Conservation (phyloP, 768 basidiomycete species). For the Hericium coralloides region DNA sequence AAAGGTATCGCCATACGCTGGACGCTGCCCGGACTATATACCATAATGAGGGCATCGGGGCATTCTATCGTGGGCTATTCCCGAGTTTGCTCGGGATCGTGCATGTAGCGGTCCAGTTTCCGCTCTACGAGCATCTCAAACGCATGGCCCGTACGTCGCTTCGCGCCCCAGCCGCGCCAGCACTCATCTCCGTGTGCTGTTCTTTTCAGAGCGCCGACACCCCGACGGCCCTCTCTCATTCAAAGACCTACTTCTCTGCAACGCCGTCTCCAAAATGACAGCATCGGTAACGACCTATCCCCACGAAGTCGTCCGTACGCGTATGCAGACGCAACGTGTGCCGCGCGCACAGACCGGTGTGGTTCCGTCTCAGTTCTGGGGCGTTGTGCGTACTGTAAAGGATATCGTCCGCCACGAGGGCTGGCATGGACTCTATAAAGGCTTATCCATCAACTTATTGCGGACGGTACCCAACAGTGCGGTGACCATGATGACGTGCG, state of each 20-base stretch:
- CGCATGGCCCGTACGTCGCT: slow-evolving; percentile 53
- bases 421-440: slow-evolving; percentile 85
- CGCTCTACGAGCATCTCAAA: slow-evolving; percentile 91
- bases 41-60: slow-evolving; percentile 72
- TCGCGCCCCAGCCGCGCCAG: neutral
- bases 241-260: slow-evolving; percentile 72
- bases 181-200: neutral
- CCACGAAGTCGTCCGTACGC: slow-evolving; percentile 98
- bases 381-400: slow-evolving; percentile 65
- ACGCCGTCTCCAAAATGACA: slow-evolving; percentile 91
- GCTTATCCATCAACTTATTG: slow-evolving; percentile 87
- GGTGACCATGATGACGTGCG: slow-evolving; percentile 90
- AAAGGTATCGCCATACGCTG: slow-evolving; percentile 78
- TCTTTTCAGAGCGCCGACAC: slow-evolving; percentile 7
- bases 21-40: slow-evolving; percentile 90
- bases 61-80: slow-evolving; percentile 91
- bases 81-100: slow-evolving; percentile 90
- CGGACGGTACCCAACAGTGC: slow-evolving; percentile 95
- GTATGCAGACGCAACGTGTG: slow-evolving; percentile 77
- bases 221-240: slow-evolving; percentile 37
- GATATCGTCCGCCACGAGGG: slow-evolving; percentile 77
- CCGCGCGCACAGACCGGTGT: slow-evolving; percentile 37
- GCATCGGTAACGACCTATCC: slow-evolving; percentile 95
- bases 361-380: slow-evolving; percentile 54
- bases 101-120: slow-evolving; percentile 97